Evolutionary conservation across 2,329 filamentous ascomycete species (phyloP).

Genomic region (Cordyceps farinosa): DNA sequence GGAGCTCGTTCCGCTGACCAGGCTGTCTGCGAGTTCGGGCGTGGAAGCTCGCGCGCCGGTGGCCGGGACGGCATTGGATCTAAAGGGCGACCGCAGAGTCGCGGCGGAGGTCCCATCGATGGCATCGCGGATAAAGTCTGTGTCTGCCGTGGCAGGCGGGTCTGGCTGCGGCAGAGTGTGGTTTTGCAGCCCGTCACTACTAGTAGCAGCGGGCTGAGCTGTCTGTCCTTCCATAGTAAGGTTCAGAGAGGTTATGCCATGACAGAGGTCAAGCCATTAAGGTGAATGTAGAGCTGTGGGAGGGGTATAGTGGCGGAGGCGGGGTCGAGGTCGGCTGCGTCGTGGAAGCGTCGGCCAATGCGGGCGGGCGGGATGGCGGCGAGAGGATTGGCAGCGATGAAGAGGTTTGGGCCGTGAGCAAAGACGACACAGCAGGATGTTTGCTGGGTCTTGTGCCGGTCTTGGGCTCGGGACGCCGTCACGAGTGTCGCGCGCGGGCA

Average conservation of each 20-base stretch:
- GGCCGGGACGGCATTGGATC: constrained; percentile 1
- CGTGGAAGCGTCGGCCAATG: not conserved
- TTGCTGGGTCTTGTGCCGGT: not conserved
- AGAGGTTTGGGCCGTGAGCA: not conserved
- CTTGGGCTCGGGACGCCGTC: not conserved
- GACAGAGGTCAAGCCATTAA: constrained; percentile 11
- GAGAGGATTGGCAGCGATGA: not conserved
- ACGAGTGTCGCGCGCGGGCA: not conserved
- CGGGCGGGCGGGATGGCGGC: not conserved
- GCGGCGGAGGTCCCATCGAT: not conserved
- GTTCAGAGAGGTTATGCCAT: constrained; percentile 11
- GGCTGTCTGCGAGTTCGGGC: constrained; percentile 6
- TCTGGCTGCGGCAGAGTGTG: not conserved
- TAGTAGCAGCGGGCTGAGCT: constrained; percentile 7
- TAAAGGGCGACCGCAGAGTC: constrained; percentile 1
- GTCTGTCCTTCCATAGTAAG: constrained; percentile 15
- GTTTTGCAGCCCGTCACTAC: not conserved
- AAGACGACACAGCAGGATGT: not conserved
- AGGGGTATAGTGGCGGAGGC: constrained; percentile 13
- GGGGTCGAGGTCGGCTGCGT: not conserved
- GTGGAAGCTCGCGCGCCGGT: constrained; percentile 3
- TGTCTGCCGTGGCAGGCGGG: not conserved
- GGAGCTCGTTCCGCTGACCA: not conserved
- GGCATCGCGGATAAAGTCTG: constrained; percentile 9
- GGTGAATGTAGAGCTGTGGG: not conserved